phyloP scores from a whole-genome alignment of 352 stramenopile species.

The Globisporangium cederbergense region DNA sequence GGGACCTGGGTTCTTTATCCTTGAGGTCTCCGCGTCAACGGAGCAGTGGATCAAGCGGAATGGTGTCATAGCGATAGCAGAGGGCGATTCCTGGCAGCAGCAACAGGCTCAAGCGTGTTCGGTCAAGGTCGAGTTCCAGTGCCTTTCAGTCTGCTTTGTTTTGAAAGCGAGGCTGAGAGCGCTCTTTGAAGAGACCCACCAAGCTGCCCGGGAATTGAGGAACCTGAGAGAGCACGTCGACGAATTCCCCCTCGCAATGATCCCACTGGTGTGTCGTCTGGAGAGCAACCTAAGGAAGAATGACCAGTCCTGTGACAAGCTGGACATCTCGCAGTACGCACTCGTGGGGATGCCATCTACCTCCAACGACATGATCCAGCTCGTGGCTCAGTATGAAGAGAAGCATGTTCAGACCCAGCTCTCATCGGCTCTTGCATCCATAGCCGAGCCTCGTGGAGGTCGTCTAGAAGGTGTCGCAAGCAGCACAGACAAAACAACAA shows the following conservation, averaged over 20 bases:
- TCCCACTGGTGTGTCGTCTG: slow-evolving; percentile 8
- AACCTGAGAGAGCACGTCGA: background rate
- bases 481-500: background rate
- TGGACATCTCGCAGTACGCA: background rate
- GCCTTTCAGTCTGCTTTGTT: slow-evolving; percentile 8
- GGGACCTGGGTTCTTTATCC: slow-evolving; percentile 24
- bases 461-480: background rate
- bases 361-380: slow-evolving; percentile 12
- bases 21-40: slow-evolving; percentile 7
- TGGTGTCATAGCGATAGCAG: too few species aligned
- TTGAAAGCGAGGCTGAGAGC: background rate
- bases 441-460: background rate
- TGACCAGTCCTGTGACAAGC: background rate
- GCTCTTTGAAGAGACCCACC: background rate
- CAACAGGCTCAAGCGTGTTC: background rate
- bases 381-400: slow-evolving; percentile 18
- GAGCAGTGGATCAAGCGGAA: slow-evolving; percentile 8
- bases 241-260: background rate
- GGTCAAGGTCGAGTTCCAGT: background rate
- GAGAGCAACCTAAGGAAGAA: background rate
- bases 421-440: background rate
- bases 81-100: background rate
- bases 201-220: slow-evolving; percentile 1
- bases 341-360: slow-evolving; percentile 11
- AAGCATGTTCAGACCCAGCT: slow-evolving; percentile 7